phyloP scores from a whole-genome alignment of 1,139 yeast genomes.

The Yamadazyma blattariae region DNA sequence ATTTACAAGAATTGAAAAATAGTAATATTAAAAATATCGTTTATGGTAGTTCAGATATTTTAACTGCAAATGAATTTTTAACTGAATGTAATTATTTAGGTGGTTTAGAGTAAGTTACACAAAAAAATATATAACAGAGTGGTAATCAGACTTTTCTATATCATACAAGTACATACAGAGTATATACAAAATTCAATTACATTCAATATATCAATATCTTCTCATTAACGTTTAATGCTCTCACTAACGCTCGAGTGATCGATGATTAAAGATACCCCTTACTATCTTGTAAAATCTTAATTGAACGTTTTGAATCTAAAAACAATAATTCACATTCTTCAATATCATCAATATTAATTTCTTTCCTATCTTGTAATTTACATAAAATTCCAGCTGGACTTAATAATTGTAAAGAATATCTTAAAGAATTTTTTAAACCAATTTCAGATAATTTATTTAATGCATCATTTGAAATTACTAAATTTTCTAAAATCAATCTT shows the following conservation, averaged over 20 bases:
- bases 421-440: constrained; percentile 74
- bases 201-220: too few species aligned
- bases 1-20: constrained; percentile 79
- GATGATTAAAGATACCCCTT: constrained; percentile 46
- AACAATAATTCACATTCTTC: constrained; percentile 86
- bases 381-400: constrained; percentile 90
- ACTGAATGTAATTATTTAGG: constrained; percentile 68
- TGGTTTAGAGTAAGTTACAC: constrained; percentile 2
- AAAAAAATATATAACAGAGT: too few species aligned
- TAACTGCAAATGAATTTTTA: constrained; percentile 75
- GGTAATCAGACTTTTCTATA: too few species aligned
- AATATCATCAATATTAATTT: constrained; percentile 67
- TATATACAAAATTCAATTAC: neutral
- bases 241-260: too few species aligned
- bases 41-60: constrained; percentile 84
- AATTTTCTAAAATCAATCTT: constrained; percentile 73
- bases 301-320: constrained; percentile 85
- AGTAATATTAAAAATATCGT: constrained; percentile 46
- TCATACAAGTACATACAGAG: too few species aligned
- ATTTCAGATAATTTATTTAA: constrained; percentile 67
- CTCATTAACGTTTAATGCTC: too few species aligned
- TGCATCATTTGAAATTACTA: constrained; percentile 64
- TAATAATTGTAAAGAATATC: constrained; percentile 87
- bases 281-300: constrained; percentile 63
- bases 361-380: constrained; percentile 66